Base-by-base conservation (phyloP, 2,329 filamentous ascomycete species). In the Malbranchea zuffiana region DNA sequence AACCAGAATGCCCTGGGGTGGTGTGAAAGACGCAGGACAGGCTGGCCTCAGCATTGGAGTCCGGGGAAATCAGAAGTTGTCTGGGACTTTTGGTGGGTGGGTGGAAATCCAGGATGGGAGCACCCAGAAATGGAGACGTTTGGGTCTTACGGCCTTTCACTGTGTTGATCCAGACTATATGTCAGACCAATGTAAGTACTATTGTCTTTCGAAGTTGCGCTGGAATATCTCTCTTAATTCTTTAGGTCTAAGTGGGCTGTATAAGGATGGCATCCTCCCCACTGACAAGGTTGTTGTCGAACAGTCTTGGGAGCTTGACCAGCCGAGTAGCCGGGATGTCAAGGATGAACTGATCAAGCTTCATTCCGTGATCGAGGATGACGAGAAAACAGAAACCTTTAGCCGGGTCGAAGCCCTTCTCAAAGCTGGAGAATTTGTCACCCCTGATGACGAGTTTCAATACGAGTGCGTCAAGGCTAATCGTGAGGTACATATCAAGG, bases 141-240 rank as follows among this genome's bases (percentile, higher is more conserved):
- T 6, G 6, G 26, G 5, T 1, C 11, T 28, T 5, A 28, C 26
- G 6, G 12, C n/a, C 11, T 28, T 28, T 15, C 26, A 28, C 11
- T 28, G 26, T 15, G 11, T 28, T n/a, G n/a, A n/a, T n/a, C n/a
- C n/a, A n/a, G n/a, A n/a, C n/a, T n/a, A n/a, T n/a, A n/a, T n/a
- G n/a, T n/a, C n/a, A n/a, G n/a, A n/a, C 19, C 18, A 33, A 33
- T 13, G 31, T 33, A 33, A 33, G 31, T 33, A 33, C n/a, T 25
- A 7, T 19, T 33, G 20, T 33, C 31, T 33, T 19, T 33, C 16
- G 12, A 20, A 33, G 23, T 33, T 21, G 31, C 23, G 31, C 23
- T 33, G 17, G 31, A 24, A 33, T 33, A 19, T 33, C 31, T 33
- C 20, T 33, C 16, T 7, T 25, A n/a, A 33, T 33, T 33, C 17